phyloP scores from a whole-genome alignment of 2,329 filamentous ascomycete species.

The Alternaria sp. region DNA sequence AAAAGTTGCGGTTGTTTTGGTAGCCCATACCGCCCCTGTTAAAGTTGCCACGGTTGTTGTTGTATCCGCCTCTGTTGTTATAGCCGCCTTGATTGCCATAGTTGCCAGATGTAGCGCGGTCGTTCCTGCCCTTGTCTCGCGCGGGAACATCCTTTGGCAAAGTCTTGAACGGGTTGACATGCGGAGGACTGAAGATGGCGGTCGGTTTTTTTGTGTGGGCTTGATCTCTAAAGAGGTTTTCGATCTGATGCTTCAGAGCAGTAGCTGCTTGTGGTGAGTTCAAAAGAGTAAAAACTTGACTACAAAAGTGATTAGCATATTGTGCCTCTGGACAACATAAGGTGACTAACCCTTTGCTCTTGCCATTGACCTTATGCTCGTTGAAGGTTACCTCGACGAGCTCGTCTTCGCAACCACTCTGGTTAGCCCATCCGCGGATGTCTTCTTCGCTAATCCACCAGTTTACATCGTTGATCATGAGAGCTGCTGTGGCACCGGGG shows the following conservation, averaged over 20 bases:
- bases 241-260: conserved; percentile 82
- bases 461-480: conserved; percentile 87
- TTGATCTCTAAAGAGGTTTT: conserved; percentile 68
- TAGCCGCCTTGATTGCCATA: conserved; percentile 60
- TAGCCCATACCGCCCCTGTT: conserved; percentile 46
- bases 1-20: conserved; percentile 51
- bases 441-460: conserved; percentile 97
- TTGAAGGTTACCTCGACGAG: conserved; percentile 94
- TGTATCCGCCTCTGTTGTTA: conserved; percentile 53
- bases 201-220: conserved; percentile 70
- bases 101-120: conserved; percentile 58
- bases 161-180: conserved; percentile 87
- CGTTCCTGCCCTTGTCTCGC: conserved; percentile 71
- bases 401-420: conserved; percentile 82
- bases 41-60: conserved; percentile 47
- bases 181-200: conserved; percentile 77
- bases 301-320: conserved; percentile 41
- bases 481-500: conserved; percentile 70
- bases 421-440: conserved; percentile 82
- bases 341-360: conserved; percentile 86
- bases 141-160: conserved; percentile 86
- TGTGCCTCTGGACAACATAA: neutral
- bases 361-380: conserved; percentile 98
- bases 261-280: conserved; percentile 83
- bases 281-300: conserved; percentile 85